Base-by-base conservation (phyloP, 768 basidiomycete species). In the Kwoniella heveanensis region DNA sequence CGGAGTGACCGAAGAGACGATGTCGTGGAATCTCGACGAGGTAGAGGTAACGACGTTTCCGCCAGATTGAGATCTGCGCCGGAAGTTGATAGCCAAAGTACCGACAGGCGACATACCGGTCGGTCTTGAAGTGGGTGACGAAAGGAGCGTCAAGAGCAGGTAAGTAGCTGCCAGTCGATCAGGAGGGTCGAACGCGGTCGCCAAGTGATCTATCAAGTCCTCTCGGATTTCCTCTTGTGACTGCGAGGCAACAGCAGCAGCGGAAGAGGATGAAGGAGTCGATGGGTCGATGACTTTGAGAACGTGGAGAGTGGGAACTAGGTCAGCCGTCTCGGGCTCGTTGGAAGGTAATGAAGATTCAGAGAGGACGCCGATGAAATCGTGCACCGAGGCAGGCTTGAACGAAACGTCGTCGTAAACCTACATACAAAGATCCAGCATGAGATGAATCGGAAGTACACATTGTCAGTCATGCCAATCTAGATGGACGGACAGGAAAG, bases 221-320 rank as follows among this genome's bases (percentile, higher is more conserved):
- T 67, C 61, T 37, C 74, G 65, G 2, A 36, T 32, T 3, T 54
- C 37, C 5, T 4, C 13, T 9, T 44, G 10, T 32, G 32, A 32
- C 15, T 10, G 39, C 39, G 8, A 9, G 15, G 39, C 39, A 44
- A 17, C 6, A 44, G 8, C 9, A 3, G 39, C 9, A 44, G 39
- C 32, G 13, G 39, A 10, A 10, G 19, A n/a, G n/a, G 49, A n/a
- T 22, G 24, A 17, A 17, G 37, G 15, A 21, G n/a, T 17, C 3
- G 39, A 24, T 26, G 50, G 49, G 21, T 26, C 30, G 25, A 47
- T 51, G 13, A 46, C 54, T 27, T 30, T 50, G 22, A 78, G 57
- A 13, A 77, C 79, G 27, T 80, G 79, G 10, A 80, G 59, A 2
- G 69, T 60, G 1, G 79, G 76, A 0, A 80, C 79, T 0, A 65